Evolutionary conservation across 352 stramenopile species (phyloP).

Genomic region (Phytophthora niederhauseri): DNA sequence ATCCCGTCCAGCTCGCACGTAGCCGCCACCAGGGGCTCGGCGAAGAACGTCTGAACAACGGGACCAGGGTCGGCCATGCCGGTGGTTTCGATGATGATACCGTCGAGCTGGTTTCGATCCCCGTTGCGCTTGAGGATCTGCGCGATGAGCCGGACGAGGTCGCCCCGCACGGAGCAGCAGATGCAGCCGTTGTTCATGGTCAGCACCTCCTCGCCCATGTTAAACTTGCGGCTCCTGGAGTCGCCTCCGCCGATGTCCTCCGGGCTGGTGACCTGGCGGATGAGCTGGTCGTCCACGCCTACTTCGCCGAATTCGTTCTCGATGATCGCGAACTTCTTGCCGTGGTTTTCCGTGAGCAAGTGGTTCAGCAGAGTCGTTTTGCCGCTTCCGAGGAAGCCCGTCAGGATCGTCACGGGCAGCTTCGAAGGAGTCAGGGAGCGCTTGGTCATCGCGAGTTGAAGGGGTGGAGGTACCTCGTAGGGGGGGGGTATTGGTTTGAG

Average conservation of each 20-base stretch:
- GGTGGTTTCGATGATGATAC: constrained; percentile 92
- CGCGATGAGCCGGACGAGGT: constrained; percentile 59
- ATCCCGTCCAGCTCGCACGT: constrained; percentile 92
- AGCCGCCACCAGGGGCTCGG: constrained; percentile 85
- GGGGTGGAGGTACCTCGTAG: constrained; percentile 9
- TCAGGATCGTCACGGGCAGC: constrained; percentile 91
- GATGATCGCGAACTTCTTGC: constrained; percentile 95
- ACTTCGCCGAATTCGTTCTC: constrained; percentile 98
- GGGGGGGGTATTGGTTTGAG: constrained; percentile 11
- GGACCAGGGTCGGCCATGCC: constrained; percentile 90
- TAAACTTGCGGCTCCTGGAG: constrained; percentile 49
- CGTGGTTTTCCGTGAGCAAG: constrained; percentile 90
- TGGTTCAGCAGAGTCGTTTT: constrained; percentile 97
- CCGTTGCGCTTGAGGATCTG: constrained; percentile 64
- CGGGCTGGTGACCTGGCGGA: constrained; percentile 40
- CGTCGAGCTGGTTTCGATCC: constrained; percentile 58
- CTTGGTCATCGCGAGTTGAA: constrained; percentile 39
- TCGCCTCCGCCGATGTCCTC: constrained; percentile 29
- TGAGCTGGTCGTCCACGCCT: constrained; percentile 91
- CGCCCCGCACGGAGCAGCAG: constrained; percentile 95
- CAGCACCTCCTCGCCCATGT: constrained; percentile 75
- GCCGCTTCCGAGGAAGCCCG: constrained; percentile 92
- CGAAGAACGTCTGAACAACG: constrained; percentile 94
- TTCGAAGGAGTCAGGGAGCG: constrained; percentile 35
- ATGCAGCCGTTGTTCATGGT: constrained; percentile 97